Base-by-base conservation (phyloP, 371 early-diverging fungal genomes). In the Apophysomyces variabilis region DNA sequence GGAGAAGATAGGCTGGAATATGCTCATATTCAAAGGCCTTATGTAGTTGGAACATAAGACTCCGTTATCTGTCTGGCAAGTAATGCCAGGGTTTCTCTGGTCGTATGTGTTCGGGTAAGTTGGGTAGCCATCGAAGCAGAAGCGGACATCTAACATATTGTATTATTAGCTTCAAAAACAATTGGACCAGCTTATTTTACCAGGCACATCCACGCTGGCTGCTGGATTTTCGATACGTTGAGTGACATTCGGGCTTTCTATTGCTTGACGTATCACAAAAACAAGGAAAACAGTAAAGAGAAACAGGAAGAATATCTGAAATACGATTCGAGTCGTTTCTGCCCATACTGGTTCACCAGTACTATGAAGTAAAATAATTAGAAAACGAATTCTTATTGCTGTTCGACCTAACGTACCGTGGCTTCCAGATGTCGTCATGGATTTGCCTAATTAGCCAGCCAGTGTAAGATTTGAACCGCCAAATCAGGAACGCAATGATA, bases 311-410 rank as follows among this genome's bases (percentile, higher is more conserved):
- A 82, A 69, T 39, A 79, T 64, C 64, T 82, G 78, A 58, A 67
- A 76, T 13, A 70, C 58, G 38, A 82, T 73, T 18, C 83, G 73
- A 5, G 78, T 68, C 4, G 83, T 82, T 66, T 82, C 83, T 37
- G 83, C 83, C 83, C 83, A 82, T 9, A 79, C 54, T 21, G 83
- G 83, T 64, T 82, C 83, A 72, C 83, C 83, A 47, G 74, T 70
- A 71, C 80, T 76, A 13, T 38, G 32, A 26, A 26, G 3, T 26
- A 26, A 26, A 26, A 26, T 26, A 26, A 3, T 26, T 26, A 26
- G 3, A 26, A 26, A 26, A 3, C 3, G 0, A 2, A 3, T 26
- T 26, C 3, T 3, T 26, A 26, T 26, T 26, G 3, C 3, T 26
- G 32, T 26, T 26, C 32, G 32, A 26, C 32, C 5, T 38, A 12